A percentile compares a stretch with the other conserved stretches of the same genome.
phyloP scores from a whole-genome alignment of 495 filamentous ascomycete genomes.

The Daldinia caldariorum region DNA sequence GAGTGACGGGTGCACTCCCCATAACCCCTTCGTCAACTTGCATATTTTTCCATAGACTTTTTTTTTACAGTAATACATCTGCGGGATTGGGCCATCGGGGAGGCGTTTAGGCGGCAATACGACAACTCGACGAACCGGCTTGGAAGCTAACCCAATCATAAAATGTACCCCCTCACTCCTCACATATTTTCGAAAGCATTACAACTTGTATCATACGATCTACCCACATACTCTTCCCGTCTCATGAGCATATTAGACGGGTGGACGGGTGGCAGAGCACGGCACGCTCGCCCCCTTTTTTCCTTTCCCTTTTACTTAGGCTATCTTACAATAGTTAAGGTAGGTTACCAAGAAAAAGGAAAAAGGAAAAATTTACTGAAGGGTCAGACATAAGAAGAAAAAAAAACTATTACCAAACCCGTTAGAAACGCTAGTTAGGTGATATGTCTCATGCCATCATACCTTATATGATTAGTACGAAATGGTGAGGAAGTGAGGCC shows the following conservation, averaged over 20 bases:
- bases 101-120: constrained; percentile 46
- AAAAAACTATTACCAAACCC: constrained; percentile 17
- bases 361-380: constrained; percentile 6
- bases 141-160: constrained; percentile 32
- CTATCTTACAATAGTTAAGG: neutral
- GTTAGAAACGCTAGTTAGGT: constrained; percentile 25
- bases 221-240: constrained; percentile 13
- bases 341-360: constrained; percentile 11
- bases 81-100: constrained; percentile 44
- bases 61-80: constrained; percentile 39
- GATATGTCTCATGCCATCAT: constrained; percentile 7
- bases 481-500: neutral
- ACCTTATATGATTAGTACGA: no score
- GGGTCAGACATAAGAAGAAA: constrained; percentile 9
- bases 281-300: constrained; percentile 6
- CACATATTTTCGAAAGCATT: constrained; percentile 28
- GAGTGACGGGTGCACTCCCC: constrained; percentile 32
- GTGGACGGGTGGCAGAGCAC: constrained; percentile 18
- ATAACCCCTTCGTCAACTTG: constrained; percentile 42
- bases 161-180: constrained; percentile 42
- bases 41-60: constrained; percentile 39
- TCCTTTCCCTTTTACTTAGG: neutral
- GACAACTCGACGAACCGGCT: constrained; percentile 42
- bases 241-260: constrained; percentile 24
- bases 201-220: constrained; percentile 41